Percentiles rank a stretch among this genome's conserved stretches.
These are phyloP conservation scores for Cutaneotrichosporon sp. DNA, from an alignment of 1,284 basidiomycete species.

Conservation along the genomic window DNA sequence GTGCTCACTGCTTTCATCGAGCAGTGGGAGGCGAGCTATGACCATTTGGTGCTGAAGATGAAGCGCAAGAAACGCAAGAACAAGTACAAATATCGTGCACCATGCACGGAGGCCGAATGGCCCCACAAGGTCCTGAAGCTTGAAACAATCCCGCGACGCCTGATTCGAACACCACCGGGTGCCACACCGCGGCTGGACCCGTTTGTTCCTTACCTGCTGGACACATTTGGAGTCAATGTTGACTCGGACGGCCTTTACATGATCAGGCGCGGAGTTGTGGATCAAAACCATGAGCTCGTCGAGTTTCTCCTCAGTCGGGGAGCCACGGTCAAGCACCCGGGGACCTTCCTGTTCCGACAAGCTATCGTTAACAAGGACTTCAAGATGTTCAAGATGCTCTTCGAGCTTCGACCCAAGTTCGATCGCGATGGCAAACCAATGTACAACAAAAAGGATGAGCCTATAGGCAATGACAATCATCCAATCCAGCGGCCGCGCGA, in stretches of 20 bases:
- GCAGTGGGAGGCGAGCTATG: no score
- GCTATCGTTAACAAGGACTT: slow-evolving; percentile 66
- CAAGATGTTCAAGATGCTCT: slow-evolving; percentile 62
- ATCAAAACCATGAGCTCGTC: slow-evolving; percentile 60
- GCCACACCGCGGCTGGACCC: slow-evolving; percentile 29
- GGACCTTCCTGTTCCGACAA: slow-evolving; percentile 66
- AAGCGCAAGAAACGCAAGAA: no score
- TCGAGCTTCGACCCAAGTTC: slow-evolving; percentile 54
- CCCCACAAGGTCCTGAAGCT: no score
- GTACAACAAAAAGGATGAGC: slow-evolving; percentile 21
- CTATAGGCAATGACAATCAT: no score
- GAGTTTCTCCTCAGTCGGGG: slow-evolving; percentile 64
- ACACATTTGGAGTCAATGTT: slow-evolving; percentile 38
- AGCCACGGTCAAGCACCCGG: slow-evolving; percentile 62
- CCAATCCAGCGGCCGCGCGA: no score
- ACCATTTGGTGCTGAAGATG: no score
- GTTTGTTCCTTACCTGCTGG: slow-evolving; percentile 43
- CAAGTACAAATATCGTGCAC: no score
- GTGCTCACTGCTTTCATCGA: no score
- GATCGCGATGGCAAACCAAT: background rate
- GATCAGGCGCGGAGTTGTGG: slow-evolving; percentile 67
- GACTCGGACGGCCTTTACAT: slow-evolving; percentile 70
- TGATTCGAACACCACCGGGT: slow-evolving; percentile 30
- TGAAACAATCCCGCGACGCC: slow-evolving; percentile 43
- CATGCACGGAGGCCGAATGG: no score